Percentiles rank a stretch among this genome's conserved stretches.
Evolutionary conservation across 1,284 basidiomycete genomes (phyloP).

Genomic region (Somion occarium): DNA sequence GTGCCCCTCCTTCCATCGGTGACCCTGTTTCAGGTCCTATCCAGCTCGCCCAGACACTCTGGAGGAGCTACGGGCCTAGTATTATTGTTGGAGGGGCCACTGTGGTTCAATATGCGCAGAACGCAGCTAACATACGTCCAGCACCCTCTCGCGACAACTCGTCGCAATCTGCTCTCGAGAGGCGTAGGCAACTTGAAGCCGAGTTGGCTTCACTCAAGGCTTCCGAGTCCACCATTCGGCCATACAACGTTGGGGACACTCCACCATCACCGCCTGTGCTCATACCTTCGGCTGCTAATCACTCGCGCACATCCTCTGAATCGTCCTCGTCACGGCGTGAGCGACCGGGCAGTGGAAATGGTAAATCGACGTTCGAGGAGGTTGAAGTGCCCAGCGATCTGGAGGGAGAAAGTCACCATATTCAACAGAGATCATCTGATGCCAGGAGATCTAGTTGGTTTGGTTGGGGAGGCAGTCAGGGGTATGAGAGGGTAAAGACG

Average conservation of each 20-base stretch:
- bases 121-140: constrained; percentile 7
- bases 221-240: constrained; percentile 6
- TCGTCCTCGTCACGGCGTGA: constrained; percentile 41
- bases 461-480: constrained; percentile 23
- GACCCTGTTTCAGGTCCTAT: constrained; percentile 61
- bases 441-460: constrained; percentile 33
- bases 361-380: constrained; percentile 51
- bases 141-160: constrained; percentile 15
- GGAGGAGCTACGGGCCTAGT: constrained; percentile 70
- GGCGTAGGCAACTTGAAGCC: constrained; percentile 49
- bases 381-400: constrained; percentile 61
- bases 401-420: constrained; percentile 42
- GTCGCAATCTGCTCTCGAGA: constrained; percentile 37
- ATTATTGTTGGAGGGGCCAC: constrained; percentile 63
- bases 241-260: constrained; percentile 17
- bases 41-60: constrained; percentile 59
- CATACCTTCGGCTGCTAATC: constrained; percentile 29
- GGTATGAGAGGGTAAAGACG: constrained; percentile 26
- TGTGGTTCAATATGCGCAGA: constrained; percentile 45
- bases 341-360: constrained; percentile 34
- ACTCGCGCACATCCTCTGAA: constrained; percentile 21
- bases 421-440: constrained; percentile 14
- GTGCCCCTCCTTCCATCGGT: constrained; percentile 41
- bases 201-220: constrained; percentile 45
- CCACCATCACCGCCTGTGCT: constrained; percentile 23